Evolutionary conservation across 1,284 basidiomycete genomes (phyloP), one percentile per base, ranked within the genome.

Genomic region (Apiotrichum sp.): DNA sequence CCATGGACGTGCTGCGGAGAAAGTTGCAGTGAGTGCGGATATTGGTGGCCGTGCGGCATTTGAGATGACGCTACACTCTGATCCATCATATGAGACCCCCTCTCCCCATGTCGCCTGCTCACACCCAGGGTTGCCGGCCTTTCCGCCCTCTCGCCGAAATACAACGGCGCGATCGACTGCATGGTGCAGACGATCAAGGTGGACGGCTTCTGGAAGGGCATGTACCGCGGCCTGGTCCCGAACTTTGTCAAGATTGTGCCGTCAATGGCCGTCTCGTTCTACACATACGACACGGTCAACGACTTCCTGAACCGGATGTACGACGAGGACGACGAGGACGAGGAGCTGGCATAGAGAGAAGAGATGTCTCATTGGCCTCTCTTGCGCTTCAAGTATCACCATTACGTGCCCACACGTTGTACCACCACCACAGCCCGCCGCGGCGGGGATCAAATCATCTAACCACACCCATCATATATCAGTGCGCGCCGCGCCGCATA

Each of bases 1-100:
- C 95, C 0, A 88, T 97, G 67, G 95, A 98, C 72, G 91, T 98
- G 1, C 76, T 98, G 52, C 81, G 95, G 43, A 81, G 95, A 50
- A 92, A 96, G 77, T 93, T 98, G 87, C 95, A 98, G 74, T 89
- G 95, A 55, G 32, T 55, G 14, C 36, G 36, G 8, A 13, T 6
- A 41, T 41, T 13, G 8, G 40, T 16, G 9, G 40, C 10, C 40
- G 6, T 41, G 40, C 40, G 13, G 36, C 36, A 7, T 9, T 41
- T 16, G 40, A 41, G 6, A 41, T 41, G n/a, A 41, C 22, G 22
- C 22, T 22, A 22, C 22, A 22, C 22, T 22, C 22, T 22, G 22
- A 22, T 22, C 22, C 22, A 22, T 22, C 22, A 22, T 22, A 22
- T 22, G 22, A 22, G 22, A 22, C 22, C 22, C 22, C 22, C 22